Conservation (phyloP, 2,329 filamentous ascomycete species). For the Aspergillus uvarum region DNA sequence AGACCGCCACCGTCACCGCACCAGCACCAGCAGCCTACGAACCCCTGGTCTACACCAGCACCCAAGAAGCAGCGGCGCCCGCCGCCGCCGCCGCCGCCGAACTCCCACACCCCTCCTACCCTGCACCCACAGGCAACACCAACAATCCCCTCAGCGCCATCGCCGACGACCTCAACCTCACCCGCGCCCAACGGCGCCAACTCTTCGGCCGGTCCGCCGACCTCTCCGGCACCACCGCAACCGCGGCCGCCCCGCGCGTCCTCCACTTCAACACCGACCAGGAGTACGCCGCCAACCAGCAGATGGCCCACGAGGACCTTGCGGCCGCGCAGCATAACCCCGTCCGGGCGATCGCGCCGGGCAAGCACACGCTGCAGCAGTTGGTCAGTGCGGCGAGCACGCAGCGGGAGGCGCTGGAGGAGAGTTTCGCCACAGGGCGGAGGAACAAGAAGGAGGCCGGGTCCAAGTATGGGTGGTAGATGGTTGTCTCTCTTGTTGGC, state of each 20-base stretch:
- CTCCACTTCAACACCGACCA: conserved; percentile 85
- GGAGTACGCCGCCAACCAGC: conserved; percentile 85
- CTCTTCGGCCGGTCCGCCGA: conserved; percentile 70
- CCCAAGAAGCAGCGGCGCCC: conserved; percentile 21
- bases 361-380: conserved; percentile 87
- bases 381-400: conserved; percentile 78
- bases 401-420: conserved; percentile 84
- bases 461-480: conserved; percentile 76
- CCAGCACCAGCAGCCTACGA: conserved; percentile 30
- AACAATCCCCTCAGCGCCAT: conserved; percentile 46
- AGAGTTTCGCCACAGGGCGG: conserved; percentile 81
- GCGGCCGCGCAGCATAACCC: conserved; percentile 68
- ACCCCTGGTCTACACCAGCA: conserved; percentile 43
- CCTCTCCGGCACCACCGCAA: conserved; percentile 40
- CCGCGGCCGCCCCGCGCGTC: conserved; percentile 56
- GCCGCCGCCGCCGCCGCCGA: conserved; percentile 21
- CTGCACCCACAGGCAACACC: conserved; percentile 8
- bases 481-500: background rate
- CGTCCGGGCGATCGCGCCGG: conserved; percentile 76
- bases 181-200: conserved; percentile 72
- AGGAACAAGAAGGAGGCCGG: conserved; percentile 79
- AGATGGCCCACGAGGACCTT: conserved; percentile 63
- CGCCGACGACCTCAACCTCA: conserved; percentile 75
- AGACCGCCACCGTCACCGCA: conserved; percentile 17
- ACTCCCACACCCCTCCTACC: background rate